A percentile compares a stretch with the other conserved stretches of the same genome.
Conservation (phyloP, 177 flowering plant genomes). For the Telopea speciosissima region DNA sequence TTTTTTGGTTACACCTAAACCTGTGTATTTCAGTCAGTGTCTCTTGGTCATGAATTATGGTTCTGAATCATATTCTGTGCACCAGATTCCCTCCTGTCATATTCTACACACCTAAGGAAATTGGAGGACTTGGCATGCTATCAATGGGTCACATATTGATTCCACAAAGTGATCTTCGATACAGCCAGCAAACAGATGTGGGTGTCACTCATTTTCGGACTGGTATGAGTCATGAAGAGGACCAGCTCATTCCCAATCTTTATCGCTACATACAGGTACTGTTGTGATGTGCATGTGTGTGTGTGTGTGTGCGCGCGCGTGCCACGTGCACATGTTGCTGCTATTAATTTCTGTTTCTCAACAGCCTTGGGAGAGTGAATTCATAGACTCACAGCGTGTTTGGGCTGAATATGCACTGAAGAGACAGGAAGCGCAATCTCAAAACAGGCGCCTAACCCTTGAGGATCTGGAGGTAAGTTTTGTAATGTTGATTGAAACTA, state of each 20-base stretch:
- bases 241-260: conserved; percentile 96
- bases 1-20: not conserved
- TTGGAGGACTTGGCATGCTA: conserved; percentile 99
- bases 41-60: not conserved
- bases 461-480: conserved; percentile 89
- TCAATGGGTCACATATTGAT: conserved; percentile 99
- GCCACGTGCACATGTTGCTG: not conserved
- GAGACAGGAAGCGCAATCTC: conserved; percentile 99
- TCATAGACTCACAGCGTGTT: conserved; percentile 97
- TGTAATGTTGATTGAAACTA: not conserved
- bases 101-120: conserved; percentile 98
- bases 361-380: conserved; percentile 99
- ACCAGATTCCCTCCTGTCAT: conserved; percentile 97
- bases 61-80: conserved; percentile 6
- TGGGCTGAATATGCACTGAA: conserved; percentile 99
- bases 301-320: not conserved
- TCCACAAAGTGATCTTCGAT: conserved; percentile 96
- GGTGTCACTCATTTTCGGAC: conserved; percentile 98
- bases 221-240: conserved; percentile 99
- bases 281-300: not conserved
- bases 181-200: conserved; percentile 98
- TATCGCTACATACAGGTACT: conserved; percentile 93
- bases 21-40: not conserved
- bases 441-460: conserved; percentile 91
- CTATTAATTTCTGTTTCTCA: conserved; percentile 3